Conservation (phyloP, 345 rosid genomes). For the Euphorbia lathyris region DNA sequence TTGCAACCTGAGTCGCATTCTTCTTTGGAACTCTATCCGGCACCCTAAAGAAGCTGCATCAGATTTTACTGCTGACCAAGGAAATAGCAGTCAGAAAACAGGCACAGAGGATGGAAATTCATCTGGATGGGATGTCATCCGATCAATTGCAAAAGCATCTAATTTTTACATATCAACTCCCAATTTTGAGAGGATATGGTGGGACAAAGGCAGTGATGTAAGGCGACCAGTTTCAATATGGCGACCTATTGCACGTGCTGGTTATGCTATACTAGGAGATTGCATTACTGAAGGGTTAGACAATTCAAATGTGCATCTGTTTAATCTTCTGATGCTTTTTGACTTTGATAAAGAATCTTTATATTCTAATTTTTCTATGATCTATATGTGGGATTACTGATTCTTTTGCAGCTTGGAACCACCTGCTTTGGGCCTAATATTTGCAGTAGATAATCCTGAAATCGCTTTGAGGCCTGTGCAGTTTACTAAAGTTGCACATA, state of each 20-base stretch:
- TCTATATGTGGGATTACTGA: conserved; percentile 19
- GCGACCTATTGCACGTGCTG: conserved; percentile 78
- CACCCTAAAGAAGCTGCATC: conserved; percentile 37
- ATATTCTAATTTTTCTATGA: conserved; percentile 8
- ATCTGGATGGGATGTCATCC: conserved; percentile 79
- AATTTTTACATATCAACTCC: conserved; percentile 70
- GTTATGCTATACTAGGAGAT: conserved; percentile 82
- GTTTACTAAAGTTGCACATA: conserved; percentile 79
- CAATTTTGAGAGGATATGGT: conserved; percentile 96
- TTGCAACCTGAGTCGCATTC: conserved; percentile 69
- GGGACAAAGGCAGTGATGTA: conserved; percentile 92
- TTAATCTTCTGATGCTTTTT: neutral
- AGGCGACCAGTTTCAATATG: conserved; percentile 90
- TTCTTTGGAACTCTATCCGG: conserved; percentile 67
- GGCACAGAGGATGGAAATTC: conserved; percentile 47
- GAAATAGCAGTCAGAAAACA: conserved; percentile 39
- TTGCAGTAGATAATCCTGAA: conserved; percentile 73
- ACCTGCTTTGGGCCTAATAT: conserved; percentile 78
- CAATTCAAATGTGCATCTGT: conserved; percentile 9
- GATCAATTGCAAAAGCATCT: conserved; percentile 70
- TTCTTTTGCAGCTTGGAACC: conserved; percentile 75
- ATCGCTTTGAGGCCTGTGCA: conserved; percentile 86
- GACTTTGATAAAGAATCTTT: neutral
- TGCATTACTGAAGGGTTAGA: conserved; percentile 93
- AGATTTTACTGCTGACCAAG: conserved; percentile 33